Percentiles rank a stretch among this genome's conserved stretches.
Evolutionary conservation across 495 filamentous ascomycete species (phyloP).

Genomic region (Penicillium coprophilum): DNA sequence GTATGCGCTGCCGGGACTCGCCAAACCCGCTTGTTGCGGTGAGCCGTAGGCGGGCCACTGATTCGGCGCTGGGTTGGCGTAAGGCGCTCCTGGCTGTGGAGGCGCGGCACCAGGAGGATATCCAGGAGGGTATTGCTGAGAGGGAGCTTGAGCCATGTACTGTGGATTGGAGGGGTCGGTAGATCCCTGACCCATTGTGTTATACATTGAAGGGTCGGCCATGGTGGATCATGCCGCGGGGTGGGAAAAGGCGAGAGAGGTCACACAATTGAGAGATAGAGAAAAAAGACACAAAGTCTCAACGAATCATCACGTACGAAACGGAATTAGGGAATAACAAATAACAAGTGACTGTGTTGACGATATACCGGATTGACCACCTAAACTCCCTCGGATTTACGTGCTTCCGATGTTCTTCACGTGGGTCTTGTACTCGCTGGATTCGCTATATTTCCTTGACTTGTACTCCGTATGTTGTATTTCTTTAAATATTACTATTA

Average conservation of each 20-base stretch:
- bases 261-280: conserved; percentile 4
- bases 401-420: conserved; percentile 33
- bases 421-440: conserved; percentile 5
- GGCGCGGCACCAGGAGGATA: conserved; percentile 54
- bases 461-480: neutral
- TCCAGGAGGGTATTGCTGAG: conserved; percentile 36
- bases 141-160: conserved; percentile 53
- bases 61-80: conserved; percentile 38
- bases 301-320: conserved; percentile 18
- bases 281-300: conserved; percentile 7
- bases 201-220: conserved; percentile 78
- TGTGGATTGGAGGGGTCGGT: conserved; percentile 61
- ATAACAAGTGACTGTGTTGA: conserved; percentile 24
- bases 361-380: conserved; percentile 41
- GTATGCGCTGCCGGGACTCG: conserved; percentile 34
- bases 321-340: conserved; percentile 9
- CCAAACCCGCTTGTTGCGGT: conserved; percentile 31
- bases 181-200: conserved; percentile 61
- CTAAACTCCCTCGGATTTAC: conserved; percentile 38
- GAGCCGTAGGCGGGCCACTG: conserved; percentile 49
- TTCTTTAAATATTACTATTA: neutral
- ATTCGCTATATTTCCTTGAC: neutral
- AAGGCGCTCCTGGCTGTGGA: conserved; percentile 57
- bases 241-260: conserved; percentile 7
- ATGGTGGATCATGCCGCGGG: conserved; percentile 46